phyloP scores from a whole-genome alignment of 129 eudicot genomes.

The Flaveria ramosissima region DNA sequence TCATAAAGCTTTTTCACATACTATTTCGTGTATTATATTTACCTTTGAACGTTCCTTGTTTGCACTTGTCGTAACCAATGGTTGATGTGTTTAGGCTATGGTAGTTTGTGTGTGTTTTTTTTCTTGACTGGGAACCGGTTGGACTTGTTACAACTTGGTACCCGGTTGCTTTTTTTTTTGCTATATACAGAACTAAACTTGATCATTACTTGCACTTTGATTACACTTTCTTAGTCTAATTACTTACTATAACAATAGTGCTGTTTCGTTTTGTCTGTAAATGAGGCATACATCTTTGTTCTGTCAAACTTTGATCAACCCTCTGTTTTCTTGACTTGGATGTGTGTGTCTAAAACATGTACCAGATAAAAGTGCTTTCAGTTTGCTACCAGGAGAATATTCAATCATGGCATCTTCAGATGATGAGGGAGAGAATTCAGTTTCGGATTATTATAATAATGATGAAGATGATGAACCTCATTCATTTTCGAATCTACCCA shows the following conservation, averaged over 20 bases:
- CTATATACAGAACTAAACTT: too few relatives aligned
- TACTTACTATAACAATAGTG: neutral
- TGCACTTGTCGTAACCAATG: too few relatives aligned
- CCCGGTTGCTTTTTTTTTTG: too few relatives aligned
- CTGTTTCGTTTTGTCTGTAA: neutral
- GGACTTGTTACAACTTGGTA: neutral
- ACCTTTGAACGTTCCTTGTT: too few relatives aligned
- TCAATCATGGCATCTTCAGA: constrained; percentile 65
- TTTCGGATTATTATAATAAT: constrained; percentile 52
- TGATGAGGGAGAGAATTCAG: constrained; percentile 61
- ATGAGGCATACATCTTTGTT: neutral
- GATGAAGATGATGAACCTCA: constrained; percentile 56
- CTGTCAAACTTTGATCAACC: constrained; percentile 9
- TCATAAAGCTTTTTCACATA: too few relatives aligned
- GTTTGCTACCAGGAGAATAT: constrained; percentile 11
- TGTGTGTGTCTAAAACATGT: neutral
- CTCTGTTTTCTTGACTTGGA: neutral
- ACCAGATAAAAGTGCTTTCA: constrained; percentile 14
- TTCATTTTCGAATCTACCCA: constrained; percentile 62
- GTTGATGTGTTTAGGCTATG: too few relatives aligned
- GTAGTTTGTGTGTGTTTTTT: too few relatives aligned
- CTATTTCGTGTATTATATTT: too few relatives aligned
- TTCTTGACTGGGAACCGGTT: neutral
- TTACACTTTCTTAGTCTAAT: too few relatives aligned
- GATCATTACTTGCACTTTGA: too few relatives aligned